Base-by-base conservation (phyloP, 139 green algal species). In the Mesotaenium endlicherianum region DNA sequence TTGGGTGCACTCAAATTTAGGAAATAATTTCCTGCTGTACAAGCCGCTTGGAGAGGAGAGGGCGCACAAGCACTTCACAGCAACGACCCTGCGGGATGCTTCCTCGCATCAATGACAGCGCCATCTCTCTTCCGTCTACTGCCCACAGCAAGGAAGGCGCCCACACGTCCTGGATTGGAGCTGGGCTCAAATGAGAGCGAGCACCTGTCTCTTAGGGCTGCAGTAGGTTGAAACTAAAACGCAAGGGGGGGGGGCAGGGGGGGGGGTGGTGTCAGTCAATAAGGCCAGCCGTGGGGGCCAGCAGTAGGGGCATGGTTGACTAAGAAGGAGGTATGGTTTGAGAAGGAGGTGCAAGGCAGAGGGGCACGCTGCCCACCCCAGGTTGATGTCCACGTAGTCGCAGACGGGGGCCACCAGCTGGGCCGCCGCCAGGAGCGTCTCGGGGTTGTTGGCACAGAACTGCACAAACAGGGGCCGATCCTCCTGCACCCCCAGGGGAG, bases 381-480 rank as follows among this genome's bases (percentile, higher is more conserved):
- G 91, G 87, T 99, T 98, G 68, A 98, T 91, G 90, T 99, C 96
- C 20, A 99, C 90, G 38, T 91, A 93, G 79, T 99, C 96, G 55
- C 83, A 88, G 20, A 86, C n/a, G 17, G 41, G 38, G 34, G 53
- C 81, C 45, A 92, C 92, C 11, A 93, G 70, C 44, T 55, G 80
- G 3, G 94, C 96, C n/a, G 96, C 94, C 2, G 42, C 43, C n/a
- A 98, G 74, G 70, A 98, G 75, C 4, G 86, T 91, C 6, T 94
- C 84, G 1, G 95, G 95, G 86, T 98, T 94, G 81, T 99, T 98
- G 49, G 94, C 94, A 87, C 96, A 99, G 82, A 99, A 99, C 92
- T 99, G 96, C 38, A 93, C 93, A 40, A 98, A 92, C 69, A 99
- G 85, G 0, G 96, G 96, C 16, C 88, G 75, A 90, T 98, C 95